These are phyloP conservation scores for Myxozyma vanderwaltii DNA, from an alignment of 805 yeast genomes.

Conservation along the genomic window DNA sequence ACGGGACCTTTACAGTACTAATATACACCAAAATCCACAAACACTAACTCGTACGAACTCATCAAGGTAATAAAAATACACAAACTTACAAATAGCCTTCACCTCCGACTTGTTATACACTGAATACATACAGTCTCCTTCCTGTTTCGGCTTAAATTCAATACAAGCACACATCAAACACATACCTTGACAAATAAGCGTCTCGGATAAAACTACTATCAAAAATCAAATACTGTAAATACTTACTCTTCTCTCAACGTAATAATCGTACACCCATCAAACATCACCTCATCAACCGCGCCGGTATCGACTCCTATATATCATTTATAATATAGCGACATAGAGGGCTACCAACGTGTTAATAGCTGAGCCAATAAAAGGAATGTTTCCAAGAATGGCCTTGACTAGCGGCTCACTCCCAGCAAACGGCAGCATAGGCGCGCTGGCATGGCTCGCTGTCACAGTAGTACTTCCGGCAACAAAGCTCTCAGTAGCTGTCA, in stretches of 20 bases:
- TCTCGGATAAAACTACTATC: neutral
- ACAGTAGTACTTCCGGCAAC: conserved; percentile 14
- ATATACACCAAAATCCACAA: conserved; percentile 11
- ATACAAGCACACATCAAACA: neutral
- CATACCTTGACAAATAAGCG: too few species aligned
- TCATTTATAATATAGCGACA: conserved; percentile 20
- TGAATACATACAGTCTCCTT: neutral
- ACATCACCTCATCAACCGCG: neutral
- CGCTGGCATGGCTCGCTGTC: conserved; percentile 6
- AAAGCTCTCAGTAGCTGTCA: conserved; percentile 5
- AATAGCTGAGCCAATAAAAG: conserved; percentile 23
- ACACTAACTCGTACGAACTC: neutral
- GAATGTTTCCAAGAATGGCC: conserved; percentile 18
- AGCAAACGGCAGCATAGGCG: conserved; percentile 46
- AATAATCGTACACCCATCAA: conserved; percentile 12
- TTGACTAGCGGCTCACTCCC: conserved; percentile 45
- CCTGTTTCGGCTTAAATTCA: neutral
- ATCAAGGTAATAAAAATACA: neutral
- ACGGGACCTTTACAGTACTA: neutral
- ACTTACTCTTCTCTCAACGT: neutral
- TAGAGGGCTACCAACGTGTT: conserved; percentile 24
- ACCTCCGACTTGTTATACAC: neutral
- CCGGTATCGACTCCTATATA: neutral
- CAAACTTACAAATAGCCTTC: neutral
- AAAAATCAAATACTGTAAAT: neutral